Conservation (phyloP, 345 rosid genomes). For the Bretschneidera sinensis region DNA sequence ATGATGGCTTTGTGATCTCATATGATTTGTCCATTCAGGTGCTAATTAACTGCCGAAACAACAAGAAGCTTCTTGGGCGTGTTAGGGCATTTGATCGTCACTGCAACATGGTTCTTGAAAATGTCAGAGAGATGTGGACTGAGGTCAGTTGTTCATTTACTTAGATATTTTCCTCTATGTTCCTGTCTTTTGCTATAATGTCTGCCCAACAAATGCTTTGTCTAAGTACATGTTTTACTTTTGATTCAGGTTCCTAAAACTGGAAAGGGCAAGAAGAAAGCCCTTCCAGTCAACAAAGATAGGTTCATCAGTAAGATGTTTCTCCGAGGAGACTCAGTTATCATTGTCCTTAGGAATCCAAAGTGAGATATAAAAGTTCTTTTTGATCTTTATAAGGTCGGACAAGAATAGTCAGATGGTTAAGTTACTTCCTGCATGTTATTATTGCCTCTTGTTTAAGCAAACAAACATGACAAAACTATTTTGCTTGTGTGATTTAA, state of each 20-base stretch:
- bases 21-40: slow-evolving; percentile 37
- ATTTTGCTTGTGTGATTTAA: neutral
- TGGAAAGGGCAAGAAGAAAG: slow-evolving; percentile 98
- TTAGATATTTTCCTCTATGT: neutral
- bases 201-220: neutral
- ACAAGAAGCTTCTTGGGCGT: slow-evolving; percentile 78
- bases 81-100: slow-evolving; percentile 97
- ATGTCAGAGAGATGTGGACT: slow-evolving; percentile 99
- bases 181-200: neutral
- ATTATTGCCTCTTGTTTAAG: too few species aligned
- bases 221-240: neutral
- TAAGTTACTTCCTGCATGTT: too few species aligned
- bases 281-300: slow-evolving; percentile 87
- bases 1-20: neutral
- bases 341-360: slow-evolving; percentile 93
- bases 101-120: slow-evolving; percentile 99
- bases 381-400: neutral
- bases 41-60: slow-evolving; percentile 71
- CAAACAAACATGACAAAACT: too few species aligned
- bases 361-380: slow-evolving; percentile 33
- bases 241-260: slow-evolving; percentile 72
- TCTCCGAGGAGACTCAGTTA: slow-evolving; percentile 96
- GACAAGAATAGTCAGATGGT: too few species aligned
- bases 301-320: slow-evolving; percentile 98
- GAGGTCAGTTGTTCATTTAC: slow-evolving; percentile 56